A percentile compares a stretch with the other conserved stretches of the same genome.
phyloP scores from a whole-genome alignment of 805 yeast species.

The Jamesozyma piceae region DNA sequence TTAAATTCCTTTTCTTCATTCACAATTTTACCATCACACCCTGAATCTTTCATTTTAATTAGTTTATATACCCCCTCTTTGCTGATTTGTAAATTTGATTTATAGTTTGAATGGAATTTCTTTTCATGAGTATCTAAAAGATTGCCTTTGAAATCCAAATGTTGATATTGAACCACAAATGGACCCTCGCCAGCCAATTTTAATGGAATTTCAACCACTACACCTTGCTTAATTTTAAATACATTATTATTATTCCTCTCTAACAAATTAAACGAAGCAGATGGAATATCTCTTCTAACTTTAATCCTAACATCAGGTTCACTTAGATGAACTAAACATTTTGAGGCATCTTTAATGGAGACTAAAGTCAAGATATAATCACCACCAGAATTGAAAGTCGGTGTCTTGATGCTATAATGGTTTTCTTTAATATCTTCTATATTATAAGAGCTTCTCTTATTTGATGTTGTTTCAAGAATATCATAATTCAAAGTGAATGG shows the following conservation, averaged over 20 bases:
- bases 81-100: slow-evolving; percentile 31
- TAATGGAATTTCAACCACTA: slow-evolving; percentile 48
- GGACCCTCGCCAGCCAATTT: slow-evolving; percentile 51
- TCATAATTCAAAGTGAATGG: slow-evolving; percentile 71
- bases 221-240: slow-evolving; percentile 52
- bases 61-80: slow-evolving; percentile 43
- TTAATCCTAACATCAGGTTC: slow-evolving; percentile 55
- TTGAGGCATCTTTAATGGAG: slow-evolving; percentile 63
- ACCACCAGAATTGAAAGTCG: slow-evolving; percentile 57
- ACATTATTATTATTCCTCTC: slow-evolving; percentile 32
- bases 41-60: slow-evolving; percentile 38
- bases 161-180: slow-evolving; percentile 33
- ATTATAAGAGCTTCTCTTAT: slow-evolving; percentile 37
- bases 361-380: slow-evolving; percentile 55
- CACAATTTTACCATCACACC: slow-evolving; percentile 43
- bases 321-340: slow-evolving; percentile 65
- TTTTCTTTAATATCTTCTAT: slow-evolving; percentile 34
- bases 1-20: slow-evolving; percentile 27
- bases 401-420: slow-evolving; percentile 40
- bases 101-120: slow-evolving; percentile 20
- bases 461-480: slow-evolving; percentile 47
- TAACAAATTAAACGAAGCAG: slow-evolving; percentile 37
- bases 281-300: slow-evolving; percentile 64
- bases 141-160: slow-evolving; percentile 24
- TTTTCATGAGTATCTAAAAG: slow-evolving; percentile 18